Evolutionary conservation across 805 yeast genomes (phyloP), one percentile per base, ranked within the genome.

Genomic region (Candida nitratophila): DNA sequence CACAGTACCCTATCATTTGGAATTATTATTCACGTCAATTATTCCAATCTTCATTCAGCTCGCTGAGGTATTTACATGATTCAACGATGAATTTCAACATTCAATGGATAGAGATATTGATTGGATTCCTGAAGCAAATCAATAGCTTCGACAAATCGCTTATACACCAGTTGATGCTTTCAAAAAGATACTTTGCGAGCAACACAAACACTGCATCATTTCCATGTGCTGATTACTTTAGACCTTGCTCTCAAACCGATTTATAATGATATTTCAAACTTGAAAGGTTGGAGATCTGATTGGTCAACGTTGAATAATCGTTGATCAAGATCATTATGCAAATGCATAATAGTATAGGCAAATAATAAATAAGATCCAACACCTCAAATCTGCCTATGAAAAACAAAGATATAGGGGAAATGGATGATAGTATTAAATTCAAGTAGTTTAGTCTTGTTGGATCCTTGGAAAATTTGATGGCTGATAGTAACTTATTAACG

Each of bases 181-280:
- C 22, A 14, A 29, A 19, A 16, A 31, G 26, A 3, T 12, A 29
- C n/a, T 26, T 9, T 3, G n/a, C n/a, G n/a, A n/a, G n/a, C n/a
- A n/a, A n/a, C n/a, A n/a, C n/a, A n/a, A n/a, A n/a, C n/a, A n/a
- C n/a, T n/a, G n/a, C n/a, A n/a, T n/a, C n/a, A n/a, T n/a, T n/a
- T n/a, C n/a, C n/a, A n/a, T n/a, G n/a, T n/a, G n/a, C n/a, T n/a
- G n/a, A n/a, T n/a, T n/a, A n/a, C n/a, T n/a, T n/a, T n/a, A n/a
- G n/a, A n/a, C n/a, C n/a, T n/a, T n/a, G n/a, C n/a, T n/a, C n/a
- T 54, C 54, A 63, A 22, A 64, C 68, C 26, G 56, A 61, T 42
- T 60, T 63, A 43, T 60, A 62, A 42, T 55, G 37, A 44, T 63
- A 63, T 41, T 49, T 59, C 38, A 55, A 21, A 24, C 41, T 50